Conservation (phyloP, 2,329 filamentous ascomycete genomes). For the Pseudogymnoascus sp. region DNA sequence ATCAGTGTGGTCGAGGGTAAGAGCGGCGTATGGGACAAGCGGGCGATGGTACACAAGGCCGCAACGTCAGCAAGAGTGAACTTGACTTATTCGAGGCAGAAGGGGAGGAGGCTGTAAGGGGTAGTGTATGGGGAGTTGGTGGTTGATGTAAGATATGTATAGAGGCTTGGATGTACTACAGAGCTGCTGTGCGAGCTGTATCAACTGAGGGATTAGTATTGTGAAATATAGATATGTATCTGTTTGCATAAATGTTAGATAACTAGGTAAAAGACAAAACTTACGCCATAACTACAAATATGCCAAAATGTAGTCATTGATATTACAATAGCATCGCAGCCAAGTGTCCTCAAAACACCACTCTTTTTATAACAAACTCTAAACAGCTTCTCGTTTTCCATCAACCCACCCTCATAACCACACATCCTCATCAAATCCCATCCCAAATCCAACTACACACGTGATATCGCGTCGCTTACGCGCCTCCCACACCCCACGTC, state of each 20-base stretch:
- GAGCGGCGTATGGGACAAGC: constrained; percentile 76
- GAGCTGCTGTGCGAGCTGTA: neutral
- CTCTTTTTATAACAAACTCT: neutral
- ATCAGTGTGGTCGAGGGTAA: constrained; percentile 80
- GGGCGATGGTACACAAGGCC: constrained; percentile 68
- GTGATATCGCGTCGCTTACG: constrained; percentile 4
- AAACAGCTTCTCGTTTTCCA: neutral
- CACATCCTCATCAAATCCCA: neutral
- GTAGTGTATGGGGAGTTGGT: neutral
- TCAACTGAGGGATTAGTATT: neutral
- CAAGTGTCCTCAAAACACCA: neutral
- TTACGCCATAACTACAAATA: neutral
- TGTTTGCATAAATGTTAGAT: neutral
- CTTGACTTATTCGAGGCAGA: constrained; percentile 34
- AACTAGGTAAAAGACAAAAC: neutral
- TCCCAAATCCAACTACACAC: neutral
- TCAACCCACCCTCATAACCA: neutral
- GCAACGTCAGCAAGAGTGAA: constrained; percentile 74
- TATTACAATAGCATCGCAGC: neutral
- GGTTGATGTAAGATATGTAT: constrained; percentile 6
- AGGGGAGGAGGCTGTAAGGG: neutral
- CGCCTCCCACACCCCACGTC: neutral
- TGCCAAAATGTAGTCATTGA: neutral
- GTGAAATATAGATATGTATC: neutral
- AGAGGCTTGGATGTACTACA: neutral